Evolutionary conservation across 345 rosid species (phyloP).

Genomic region (Gossypium mustelinum): DNA sequence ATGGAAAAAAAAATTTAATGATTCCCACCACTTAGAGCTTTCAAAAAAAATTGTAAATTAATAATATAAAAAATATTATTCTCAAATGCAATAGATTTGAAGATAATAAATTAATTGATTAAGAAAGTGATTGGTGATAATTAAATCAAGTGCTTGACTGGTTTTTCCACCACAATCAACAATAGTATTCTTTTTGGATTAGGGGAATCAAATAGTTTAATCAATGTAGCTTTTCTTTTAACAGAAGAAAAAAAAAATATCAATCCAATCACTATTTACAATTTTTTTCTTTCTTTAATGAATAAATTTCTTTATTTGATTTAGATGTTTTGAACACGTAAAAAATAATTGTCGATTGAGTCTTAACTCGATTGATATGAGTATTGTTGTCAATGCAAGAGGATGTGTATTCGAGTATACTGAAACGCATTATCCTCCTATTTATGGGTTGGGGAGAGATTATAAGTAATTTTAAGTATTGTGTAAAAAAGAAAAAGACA

Average conservation of each 20-base stretch:
- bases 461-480: too few relatives aligned
- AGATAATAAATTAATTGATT: background rate
- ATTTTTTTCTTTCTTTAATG: background rate
- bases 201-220: constrained; percentile 7
- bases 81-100: background rate
- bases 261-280: background rate
- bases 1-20: background rate
- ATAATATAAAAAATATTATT: background rate
- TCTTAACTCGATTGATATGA: too few relatives aligned
- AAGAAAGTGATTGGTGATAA: background rate
- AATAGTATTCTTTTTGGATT: constrained; percentile 1
- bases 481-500: too few relatives aligned
- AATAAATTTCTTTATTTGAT: background rate
- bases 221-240: background rate
- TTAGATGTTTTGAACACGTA: too few relatives aligned
- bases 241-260: background rate
- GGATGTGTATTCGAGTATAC: too few relatives aligned
- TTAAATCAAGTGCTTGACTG: constrained; percentile 24
- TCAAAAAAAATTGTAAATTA: background rate
- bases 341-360: too few relatives aligned
- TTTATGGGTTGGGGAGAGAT: too few relatives aligned
- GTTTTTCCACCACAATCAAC: constrained; percentile 25
- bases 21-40: constrained; percentile 16
- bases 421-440: too few relatives aligned
- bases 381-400: too few relatives aligned